Percentiles rank a stretch among this genome's conserved stretches.
Evolutionary conservation across 225 moss, liverwort and hornwort genomes (phyloP).

Genomic region (Takakia lepidozioides): DNA sequence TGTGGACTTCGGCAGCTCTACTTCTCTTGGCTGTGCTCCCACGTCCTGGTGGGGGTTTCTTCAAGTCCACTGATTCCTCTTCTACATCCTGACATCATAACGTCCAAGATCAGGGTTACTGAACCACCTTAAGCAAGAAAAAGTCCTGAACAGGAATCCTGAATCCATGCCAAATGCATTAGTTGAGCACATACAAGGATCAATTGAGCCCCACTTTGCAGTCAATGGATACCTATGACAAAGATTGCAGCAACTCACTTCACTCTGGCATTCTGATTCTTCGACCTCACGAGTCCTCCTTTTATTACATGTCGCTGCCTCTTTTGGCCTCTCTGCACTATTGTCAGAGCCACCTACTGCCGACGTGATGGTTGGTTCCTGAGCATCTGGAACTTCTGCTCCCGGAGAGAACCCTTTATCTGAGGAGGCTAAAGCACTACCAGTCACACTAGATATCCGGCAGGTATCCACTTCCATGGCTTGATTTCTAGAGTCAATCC

Average conservation of each 20-base stretch:
- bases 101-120: too few relatives aligned
- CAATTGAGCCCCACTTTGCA: too few relatives aligned
- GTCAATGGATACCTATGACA: too few relatives aligned
- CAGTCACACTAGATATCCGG: constrained; percentile 27
- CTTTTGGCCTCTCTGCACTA: constrained; percentile 53
- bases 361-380: constrained; percentile 72
- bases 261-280: constrained; percentile 78
- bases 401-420: constrained; percentile 34
- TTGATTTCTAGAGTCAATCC: constrained; percentile 13
- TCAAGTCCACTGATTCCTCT: constrained; percentile 69
- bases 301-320: constrained; percentile 34
- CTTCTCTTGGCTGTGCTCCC: constrained; percentile 64
- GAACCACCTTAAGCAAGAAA: too few relatives aligned
- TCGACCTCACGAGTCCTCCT: constrained; percentile 62
- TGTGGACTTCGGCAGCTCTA: constrained; percentile 99
- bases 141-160: too few relatives aligned
- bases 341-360: constrained; percentile 76
- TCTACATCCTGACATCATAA: constrained; percentile 89
- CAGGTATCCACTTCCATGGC: constrained; percentile 37
- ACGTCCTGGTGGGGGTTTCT: constrained; percentile 59
- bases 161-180: too few relatives aligned
- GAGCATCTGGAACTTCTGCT: constrained; percentile 40
- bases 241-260: too few relatives aligned
- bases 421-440: constrained; percentile 18
- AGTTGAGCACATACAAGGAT: too few relatives aligned